phyloP scores from a whole-genome alignment of 129 eudicot genomes.

The Gnaphalium uliginosum region DNA sequence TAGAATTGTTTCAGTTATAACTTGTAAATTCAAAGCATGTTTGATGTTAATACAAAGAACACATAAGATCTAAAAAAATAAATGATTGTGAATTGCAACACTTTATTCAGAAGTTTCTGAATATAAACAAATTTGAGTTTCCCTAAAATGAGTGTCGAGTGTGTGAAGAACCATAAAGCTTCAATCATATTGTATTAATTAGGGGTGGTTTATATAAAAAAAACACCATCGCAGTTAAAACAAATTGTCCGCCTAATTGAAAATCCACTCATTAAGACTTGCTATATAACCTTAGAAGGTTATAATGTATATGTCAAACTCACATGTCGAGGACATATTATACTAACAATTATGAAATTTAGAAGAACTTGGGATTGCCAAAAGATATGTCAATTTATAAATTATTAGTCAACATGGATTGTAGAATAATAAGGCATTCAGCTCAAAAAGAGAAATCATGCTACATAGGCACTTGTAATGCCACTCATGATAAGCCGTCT shows the following conservation, averaged over 20 bases:
- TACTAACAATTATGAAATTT: not conserved
- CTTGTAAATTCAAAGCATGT: not conserved
- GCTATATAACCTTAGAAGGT: not conserved
- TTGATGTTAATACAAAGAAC: not conserved
- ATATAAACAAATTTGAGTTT: not conserved
- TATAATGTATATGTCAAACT: not conserved
- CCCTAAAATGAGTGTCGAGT: not conserved
- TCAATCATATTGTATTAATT: not conserved
- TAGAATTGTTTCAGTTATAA: slow-evolving; percentile 5
- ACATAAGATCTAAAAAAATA: not conserved
- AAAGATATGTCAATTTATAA: not conserved
- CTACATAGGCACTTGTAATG: too few species aligned
- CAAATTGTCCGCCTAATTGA: not conserved
- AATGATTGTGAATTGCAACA: not conserved
- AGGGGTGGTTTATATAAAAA: not conserved
- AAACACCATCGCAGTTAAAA: not conserved
- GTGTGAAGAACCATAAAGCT: not conserved
- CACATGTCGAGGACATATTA: not conserved
- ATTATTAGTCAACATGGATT: not conserved
- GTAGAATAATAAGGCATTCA: too few species aligned
- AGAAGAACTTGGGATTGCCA: not conserved
- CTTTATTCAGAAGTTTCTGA: not conserved
- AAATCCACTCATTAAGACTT: not conserved
- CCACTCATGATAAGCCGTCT: not conserved
- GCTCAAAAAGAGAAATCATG: too few species aligned